Base-by-base conservation (phyloP, 2,329 filamentous ascomycete species). In the Trichophyton schoenleinii region DNA sequence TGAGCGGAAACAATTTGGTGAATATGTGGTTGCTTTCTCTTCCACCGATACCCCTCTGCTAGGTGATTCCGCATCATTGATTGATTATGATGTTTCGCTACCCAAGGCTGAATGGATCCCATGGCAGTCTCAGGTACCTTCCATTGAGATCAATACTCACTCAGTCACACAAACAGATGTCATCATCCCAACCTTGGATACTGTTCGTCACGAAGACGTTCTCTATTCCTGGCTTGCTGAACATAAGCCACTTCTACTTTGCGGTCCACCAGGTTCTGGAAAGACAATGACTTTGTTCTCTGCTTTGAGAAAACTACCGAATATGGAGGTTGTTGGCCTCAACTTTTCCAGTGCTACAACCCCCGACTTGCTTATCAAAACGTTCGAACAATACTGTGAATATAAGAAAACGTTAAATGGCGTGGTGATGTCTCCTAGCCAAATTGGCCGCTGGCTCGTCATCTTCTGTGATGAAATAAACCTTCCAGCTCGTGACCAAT, bases 231-330 rank as follows among this genome's bases (percentile, higher is more conserved):
- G 94, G 94, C 84, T 99, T 52, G 94, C 95, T 15, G 94, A 99
- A 73, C 94, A 99, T 73, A 99, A 99, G 78, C 94, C 95, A 11
- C 80, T 99, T 18, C 80, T 99, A 59, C 87, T 99, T 15, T 99
- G 94, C 72, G 95, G 94, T 74, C 95, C 94, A 71, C 94, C 94
- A 62, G 94, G 94, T 78, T 99, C 94, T 59, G 94, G 94, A 80
- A 99, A 99, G 79, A 99, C 94, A 3, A 99, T 99, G 94, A 99
- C 94, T 9, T 80, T 99, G 11, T 99, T 99, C 79, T 96, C 92
- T 72, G 94, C 94, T 38, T 83, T 99, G 60, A 87, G 94, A 66
- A 99, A 99, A 75, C 80, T 99, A 62, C 92, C 92, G 2, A 96
- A 96, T 72, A 96, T 99, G 91, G 94, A 99, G 75, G 91, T 96